Evolutionary conservation across 2,329 filamentous ascomycete species (phyloP), one percentile per base, ranked within the genome.

Genomic region (Alternaria viburni): DNA sequence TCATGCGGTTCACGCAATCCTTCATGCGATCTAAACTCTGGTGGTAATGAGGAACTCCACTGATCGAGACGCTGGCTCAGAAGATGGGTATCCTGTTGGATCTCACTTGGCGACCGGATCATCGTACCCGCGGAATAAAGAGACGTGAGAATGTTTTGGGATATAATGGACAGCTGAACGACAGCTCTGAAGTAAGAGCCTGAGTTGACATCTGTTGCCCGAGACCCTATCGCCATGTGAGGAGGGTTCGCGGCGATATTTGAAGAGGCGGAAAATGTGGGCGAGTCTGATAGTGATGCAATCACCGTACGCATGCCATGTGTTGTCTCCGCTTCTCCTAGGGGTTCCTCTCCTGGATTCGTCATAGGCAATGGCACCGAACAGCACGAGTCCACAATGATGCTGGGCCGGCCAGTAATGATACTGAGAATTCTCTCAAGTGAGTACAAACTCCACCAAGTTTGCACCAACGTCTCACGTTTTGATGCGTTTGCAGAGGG

Each of bases 381-480:
- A 57, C 77, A 80, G 56, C 68, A 73, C 11, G 69, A 70, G 52
- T 80, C 77, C 9, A 77, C 72, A 17, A 81, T 73, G 8, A 75
- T 74, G 44, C 77, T 79, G 15, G 81, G 78, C n/a, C 81, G 78
- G 2, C 81, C 81, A 5, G 79, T 81, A 11, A 81, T 74, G 19
- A 79, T 67, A 45, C 75, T 75, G 8, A 82, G 73, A 5, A 79
- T 74, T n/a, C 76, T 74, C 60, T 83, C 81, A 17, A 81, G 67
- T 8, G 74, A 77, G 61, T 78, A 81, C 12, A 82, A 59, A 49
- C 79, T 79, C 78, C 81, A 82, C 81, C 81, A 83, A 13, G 79
- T 74, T 21, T 77, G 76, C 4, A 79, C 72, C 52, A 81, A 64
- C 5, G 75, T 75, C 62, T 82, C 80, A 61, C 74, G 77, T 47